Base-by-base conservation (phyloP, 768 basidiomycete genomes). In the Suillus paluster region DNA sequence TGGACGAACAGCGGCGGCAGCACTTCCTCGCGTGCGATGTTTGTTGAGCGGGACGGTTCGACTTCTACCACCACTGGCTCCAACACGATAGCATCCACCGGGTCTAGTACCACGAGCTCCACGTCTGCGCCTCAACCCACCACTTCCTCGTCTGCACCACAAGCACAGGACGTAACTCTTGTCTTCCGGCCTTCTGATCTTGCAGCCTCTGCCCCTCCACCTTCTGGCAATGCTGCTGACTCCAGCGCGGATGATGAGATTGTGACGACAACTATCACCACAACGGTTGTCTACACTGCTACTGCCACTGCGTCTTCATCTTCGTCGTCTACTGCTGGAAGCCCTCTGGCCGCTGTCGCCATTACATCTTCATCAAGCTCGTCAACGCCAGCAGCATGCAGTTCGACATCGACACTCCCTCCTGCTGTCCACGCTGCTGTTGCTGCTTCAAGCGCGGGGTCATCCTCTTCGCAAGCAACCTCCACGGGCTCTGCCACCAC, bases 131-230 rank as follows among this genome's bases (percentile, higher is more conserved):
- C 73, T 6, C 49, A 33, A 6, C 11, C 65, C 11, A 66, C 56
- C 9, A 9, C 34, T 54, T 27, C 38, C 14, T 23, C 33, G 15
- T 21, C 61, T 27, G 58, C 64, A 15, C 60, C 69, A 33, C 63
- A 65, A 25, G 59, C 64, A 27, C 63, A 61, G 34, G 82, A 81
- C 59, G 85, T 87, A 7, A 81, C 81, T 0, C 77, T 89, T n/a
- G 73, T 83, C 25, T 88, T 87, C 70, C 78, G 78, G 3, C 80
- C 85, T 9, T 68, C 68, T 5, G 61, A 70, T 5, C 78, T 77
- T 34, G 74, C 75, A 53, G 69, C 74, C 14, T 68, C 69, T 12
- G 62, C 66, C 17, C 48, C 57, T 9, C 54, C 59, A 25, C 30
- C 62, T 15, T 36, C 59, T 27, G 19, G 59, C 11, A 3, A 34